These are phyloP conservation scores for Danielia reshetovae DNA, from an alignment of 805 yeast species.

Conservation along the genomic window DNA sequence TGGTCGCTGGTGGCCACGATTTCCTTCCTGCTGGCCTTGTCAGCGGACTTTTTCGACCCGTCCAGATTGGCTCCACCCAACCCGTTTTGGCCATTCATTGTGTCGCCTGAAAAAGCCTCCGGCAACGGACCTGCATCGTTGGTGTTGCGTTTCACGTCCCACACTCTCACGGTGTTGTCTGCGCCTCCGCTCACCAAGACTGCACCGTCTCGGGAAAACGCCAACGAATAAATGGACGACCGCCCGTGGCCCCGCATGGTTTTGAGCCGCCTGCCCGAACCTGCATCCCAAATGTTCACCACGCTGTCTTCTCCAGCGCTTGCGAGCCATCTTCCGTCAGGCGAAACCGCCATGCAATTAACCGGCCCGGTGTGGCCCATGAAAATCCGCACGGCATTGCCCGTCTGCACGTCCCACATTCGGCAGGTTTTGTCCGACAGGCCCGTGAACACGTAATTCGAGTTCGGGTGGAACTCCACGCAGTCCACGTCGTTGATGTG, in stretches of 20 bases:
- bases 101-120: slow-evolving; percentile 49
- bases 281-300: slow-evolving; percentile 90
- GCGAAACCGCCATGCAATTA: slow-evolving; percentile 81
- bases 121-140: slow-evolving; percentile 75
- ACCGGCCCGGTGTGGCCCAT: slow-evolving; percentile 92
- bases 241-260: slow-evolving; percentile 94
- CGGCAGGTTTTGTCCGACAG: slow-evolving; percentile 92
- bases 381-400: slow-evolving; percentile 86
- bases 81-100: slow-evolving; percentile 4
- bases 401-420: slow-evolving; percentile 95
- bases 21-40: slow-evolving; percentile 53
- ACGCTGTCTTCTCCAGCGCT: slow-evolving; percentile 91
- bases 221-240: slow-evolving; percentile 76
- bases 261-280: slow-evolving; percentile 83
- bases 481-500: slow-evolving; percentile 95
- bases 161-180: slow-evolving; percentile 87
- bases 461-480: slow-evolving; percentile 93
- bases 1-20: slow-evolving; percentile 84
- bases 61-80: slow-evolving; percentile 8
- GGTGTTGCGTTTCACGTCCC: slow-evolving; percentile 91
- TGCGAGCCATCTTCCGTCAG: slow-evolving; percentile 96
- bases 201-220: slow-evolving; percentile 83
- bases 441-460: slow-evolving; percentile 91
- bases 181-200: slow-evolving; percentile 90
- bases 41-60: slow-evolving; percentile 20